Evolutionary conservation across 176 grass and related monocot species (phyloP), one percentile per base, ranked within the genome.

Genomic region (Cymbopogon citratus): DNA sequence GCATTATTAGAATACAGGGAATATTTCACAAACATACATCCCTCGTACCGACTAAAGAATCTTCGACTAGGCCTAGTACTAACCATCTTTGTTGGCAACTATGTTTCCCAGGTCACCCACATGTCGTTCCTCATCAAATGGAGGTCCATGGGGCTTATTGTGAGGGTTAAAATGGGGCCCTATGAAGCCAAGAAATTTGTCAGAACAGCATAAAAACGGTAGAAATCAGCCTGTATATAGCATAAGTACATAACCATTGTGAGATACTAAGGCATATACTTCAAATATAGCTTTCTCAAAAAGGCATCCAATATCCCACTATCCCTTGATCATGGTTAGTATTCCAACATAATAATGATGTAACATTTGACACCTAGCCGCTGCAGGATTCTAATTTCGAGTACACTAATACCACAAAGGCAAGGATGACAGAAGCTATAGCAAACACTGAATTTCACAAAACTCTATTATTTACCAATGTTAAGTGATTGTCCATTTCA

Each of bases 81-180:
- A 75, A 94, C 92, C 92, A 79, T 94, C 92, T 46, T 79, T 44
- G 51, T 87, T 82, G 38, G 83, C 88, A 14, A 61, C 28, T 71
- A 94, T 87, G 57, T 94, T 94, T 89, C 92, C 92, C 69, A 94
- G 83, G 82, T 89, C 92, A 15, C 92, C 92, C 54, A 73, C 86
- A 87, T 91, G 92, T 1, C 86, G 70, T 66, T 89, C 86, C 19
- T 60, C 54, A 84, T 91, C 86, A 76, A 76, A 9, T 6, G 89
- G 92, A 75, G 92, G 86, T 67, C 89, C 92, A 82, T 94, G 92
- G 28, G 69, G 44, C 35, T 91, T 94, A 77, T 68, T 76, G 40
- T 69, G 69, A 74, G 89, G 92, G 74, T 91, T 94, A 84, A 94
- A 94, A 87, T 94, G 88, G 34, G 92, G 92, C 14, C 92, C 89